A percentile compares a stretch with the other conserved stretches of the same genome.
These are phyloP conservation scores for Stephania cephalantha DNA, from an alignment of 164 flowering plant species.

Conservation along the genomic window DNA sequence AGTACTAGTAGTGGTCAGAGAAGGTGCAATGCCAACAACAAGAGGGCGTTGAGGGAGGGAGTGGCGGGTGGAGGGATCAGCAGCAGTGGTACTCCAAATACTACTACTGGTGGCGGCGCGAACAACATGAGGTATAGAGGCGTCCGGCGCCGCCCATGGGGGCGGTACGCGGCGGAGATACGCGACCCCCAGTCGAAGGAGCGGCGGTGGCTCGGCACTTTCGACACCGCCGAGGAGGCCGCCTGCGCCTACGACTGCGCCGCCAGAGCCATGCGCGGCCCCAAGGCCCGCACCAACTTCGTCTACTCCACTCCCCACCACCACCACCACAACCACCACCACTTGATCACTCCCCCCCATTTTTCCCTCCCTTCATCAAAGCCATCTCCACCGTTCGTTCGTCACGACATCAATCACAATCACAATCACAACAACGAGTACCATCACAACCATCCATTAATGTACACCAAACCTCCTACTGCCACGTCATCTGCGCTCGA, in stretches of 20 bases:
- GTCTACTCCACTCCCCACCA: slow-evolving; percentile 38
- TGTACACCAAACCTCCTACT: too few relatives aligned
- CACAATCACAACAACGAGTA: too few relatives aligned
- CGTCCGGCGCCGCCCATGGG: slow-evolving; percentile 91
- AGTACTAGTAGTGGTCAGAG: not conserved
- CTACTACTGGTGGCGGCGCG: not conserved
- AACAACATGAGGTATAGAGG: slow-evolving; percentile 63
- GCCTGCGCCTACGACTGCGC: slow-evolving; percentile 94
- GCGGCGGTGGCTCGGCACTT: slow-evolving; percentile 87
- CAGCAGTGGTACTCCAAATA: too few relatives aligned
- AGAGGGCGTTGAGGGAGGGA: slow-evolving; percentile 3
- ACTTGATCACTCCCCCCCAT: slow-evolving; percentile 5
- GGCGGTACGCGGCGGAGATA: slow-evolving; percentile 91
- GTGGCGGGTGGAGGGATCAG: too few relatives aligned
- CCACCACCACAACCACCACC: not conserved
- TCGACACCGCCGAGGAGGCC: slow-evolving; percentile 94
- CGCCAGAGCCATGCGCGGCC: slow-evolving; percentile 82
- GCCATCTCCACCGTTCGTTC: slow-evolving; percentile 8
- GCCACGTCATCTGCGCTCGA: slow-evolving; percentile 12
- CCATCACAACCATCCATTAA: too few relatives aligned
- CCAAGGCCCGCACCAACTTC: slow-evolving; percentile 82
- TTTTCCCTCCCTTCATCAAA: slow-evolving; percentile 14
- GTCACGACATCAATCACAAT: not conserved
- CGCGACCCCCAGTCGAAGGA: slow-evolving; percentile 84
- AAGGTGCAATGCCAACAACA: slow-evolving; percentile 5